Evolutionary conservation across 305 asterid species (phyloP).

Genomic region (Stenogyne calaminthoides): DNA sequence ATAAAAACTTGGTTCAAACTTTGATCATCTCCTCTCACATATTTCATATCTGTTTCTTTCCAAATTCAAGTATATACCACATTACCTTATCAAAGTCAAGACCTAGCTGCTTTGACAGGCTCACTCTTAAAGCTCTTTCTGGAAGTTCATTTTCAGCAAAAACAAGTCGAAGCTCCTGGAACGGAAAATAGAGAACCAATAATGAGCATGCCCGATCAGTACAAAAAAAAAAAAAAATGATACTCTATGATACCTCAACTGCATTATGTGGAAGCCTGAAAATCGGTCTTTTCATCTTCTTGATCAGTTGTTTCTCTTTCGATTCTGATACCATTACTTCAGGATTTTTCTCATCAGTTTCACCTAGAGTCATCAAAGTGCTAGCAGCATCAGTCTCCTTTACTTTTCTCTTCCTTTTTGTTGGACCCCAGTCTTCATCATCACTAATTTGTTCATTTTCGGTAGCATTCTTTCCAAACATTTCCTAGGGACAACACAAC

Average conservation of each 20-base stretch:
- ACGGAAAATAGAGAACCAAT: slow-evolving; percentile 32
- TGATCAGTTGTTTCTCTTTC: slow-evolving; percentile 33
- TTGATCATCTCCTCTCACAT: slow-evolving; percentile 19
- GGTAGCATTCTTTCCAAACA: slow-evolving; percentile 77
- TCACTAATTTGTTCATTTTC: slow-evolving; percentile 74
- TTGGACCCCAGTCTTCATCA: slow-evolving; percentile 98
- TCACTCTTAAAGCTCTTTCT: slow-evolving; percentile 61
- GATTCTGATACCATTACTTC: slow-evolving; percentile 40
- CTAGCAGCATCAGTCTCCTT: slow-evolving; percentile 76
- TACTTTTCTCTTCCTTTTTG: slow-evolving; percentile 55
- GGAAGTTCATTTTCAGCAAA: slow-evolving; percentile 97
- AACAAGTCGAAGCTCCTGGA: slow-evolving; percentile 83
- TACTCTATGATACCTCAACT: slow-evolving; percentile 61
- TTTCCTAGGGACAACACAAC: slow-evolving; percentile 56
- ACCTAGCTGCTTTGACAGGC: slow-evolving; percentile 76
- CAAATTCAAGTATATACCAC: slow-evolving; percentile 43
- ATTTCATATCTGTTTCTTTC: slow-evolving; percentile 20
- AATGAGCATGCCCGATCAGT: slow-evolving; percentile 24
- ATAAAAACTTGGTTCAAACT: background rate
- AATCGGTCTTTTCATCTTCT: slow-evolving; percentile 57
- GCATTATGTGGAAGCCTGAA: slow-evolving; percentile 74
- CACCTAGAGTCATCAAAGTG: slow-evolving; percentile 56
- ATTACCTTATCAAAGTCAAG: slow-evolving; percentile 84
- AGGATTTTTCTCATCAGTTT: slow-evolving; percentile 44
- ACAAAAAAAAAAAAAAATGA: background rate